Base-by-base conservation (phyloP, 331 rosid species). In the Rhamnella rubrinervis region DNA sequence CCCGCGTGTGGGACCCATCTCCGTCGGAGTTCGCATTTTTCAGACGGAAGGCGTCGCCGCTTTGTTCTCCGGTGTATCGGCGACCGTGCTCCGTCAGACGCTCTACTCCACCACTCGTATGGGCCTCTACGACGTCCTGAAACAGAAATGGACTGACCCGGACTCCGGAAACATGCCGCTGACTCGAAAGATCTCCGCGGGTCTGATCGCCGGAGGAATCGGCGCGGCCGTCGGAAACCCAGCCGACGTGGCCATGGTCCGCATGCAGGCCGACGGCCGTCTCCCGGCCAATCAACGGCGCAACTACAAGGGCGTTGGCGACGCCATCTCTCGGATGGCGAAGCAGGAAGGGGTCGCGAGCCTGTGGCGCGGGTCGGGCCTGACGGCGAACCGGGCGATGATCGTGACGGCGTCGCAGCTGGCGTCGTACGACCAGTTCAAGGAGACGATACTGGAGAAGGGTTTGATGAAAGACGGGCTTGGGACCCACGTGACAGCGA, bases 371-470 rank as follows among this genome's bases (percentile, higher is more conserved):
- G 98, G 98, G 18, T 89, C 98, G 41, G 76, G 77, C 19, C 89
- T 87, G 11, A 92, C 98, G 57, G 96, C 89, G 71, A 92, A 92
- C 88, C 86, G 98, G 2, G 98, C 96, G 23, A 92, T 92, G 98
- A 83, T 92, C 64, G 98, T 89, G 58, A 92, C 98, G 64, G 96
- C 98, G 44, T 88, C 98, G 8, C 98, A 92, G 70, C 67, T 92
- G 41, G 98, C 96, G 20, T 84, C 96, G 68, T 92, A 92, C 68
- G 98, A 92, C 46, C 81, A 88, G 77, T 71, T 90, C 35, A 92
- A 92, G 80, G 98, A 92, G 74, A 80, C 61, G 62, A 80, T 92
- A 8, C 11, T 92, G 10, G 90, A 66, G 13, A 82, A 71, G 39
- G 86, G 85, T 7, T 59, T 78, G 81, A 90, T 85, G 92, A 64